Percentiles rank a stretch among this genome's conserved stretches.
phyloP scores from a whole-genome alignment of 148 eudicot species.

The Euryodendron excelsum region DNA sequence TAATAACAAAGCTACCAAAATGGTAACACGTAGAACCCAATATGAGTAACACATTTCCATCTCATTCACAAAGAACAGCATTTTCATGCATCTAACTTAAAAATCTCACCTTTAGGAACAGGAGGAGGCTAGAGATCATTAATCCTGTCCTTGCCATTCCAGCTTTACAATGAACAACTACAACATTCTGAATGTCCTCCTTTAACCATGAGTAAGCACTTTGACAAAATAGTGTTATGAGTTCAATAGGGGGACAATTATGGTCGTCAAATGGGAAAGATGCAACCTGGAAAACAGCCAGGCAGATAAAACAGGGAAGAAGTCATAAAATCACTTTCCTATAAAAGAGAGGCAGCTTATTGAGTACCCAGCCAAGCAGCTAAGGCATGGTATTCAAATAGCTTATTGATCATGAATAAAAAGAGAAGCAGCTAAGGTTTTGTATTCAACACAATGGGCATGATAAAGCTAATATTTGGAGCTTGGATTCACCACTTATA shows the following conservation, averaged over 20 bases:
- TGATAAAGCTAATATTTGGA: neutral
- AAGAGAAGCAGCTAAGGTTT: neutral
- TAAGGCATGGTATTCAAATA: no score
- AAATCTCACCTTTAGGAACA: slow-evolving; percentile 69
- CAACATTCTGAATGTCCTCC: slow-evolving; percentile 80
- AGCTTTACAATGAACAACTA: slow-evolving; percentile 96
- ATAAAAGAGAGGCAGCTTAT: neutral
- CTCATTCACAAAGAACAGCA: neutral
- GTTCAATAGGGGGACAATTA: slow-evolving; percentile 90
- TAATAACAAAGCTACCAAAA: neutral
- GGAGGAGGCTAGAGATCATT: slow-evolving; percentile 88
- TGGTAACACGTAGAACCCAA: neutral
- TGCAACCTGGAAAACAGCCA: slow-evolving; percentile 64
- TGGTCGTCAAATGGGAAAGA: slow-evolving; percentile 96
- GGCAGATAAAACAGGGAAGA: slow-evolving; percentile 15
- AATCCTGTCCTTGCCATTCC: slow-evolving; percentile 96
- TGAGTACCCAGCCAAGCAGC: no score
- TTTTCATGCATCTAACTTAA: neutral
- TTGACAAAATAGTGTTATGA: slow-evolving; percentile 72
- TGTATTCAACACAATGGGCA: neutral
- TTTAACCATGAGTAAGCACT: slow-evolving; percentile 93
- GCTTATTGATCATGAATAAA: neutral
- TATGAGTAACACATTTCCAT: neutral
- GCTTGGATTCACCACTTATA: neutral
- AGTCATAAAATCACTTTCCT: neutral